Evolutionary conservation across 495 filamentous ascomycete genomes (phyloP).

Genomic region (Sporormia fimetaria): DNA sequence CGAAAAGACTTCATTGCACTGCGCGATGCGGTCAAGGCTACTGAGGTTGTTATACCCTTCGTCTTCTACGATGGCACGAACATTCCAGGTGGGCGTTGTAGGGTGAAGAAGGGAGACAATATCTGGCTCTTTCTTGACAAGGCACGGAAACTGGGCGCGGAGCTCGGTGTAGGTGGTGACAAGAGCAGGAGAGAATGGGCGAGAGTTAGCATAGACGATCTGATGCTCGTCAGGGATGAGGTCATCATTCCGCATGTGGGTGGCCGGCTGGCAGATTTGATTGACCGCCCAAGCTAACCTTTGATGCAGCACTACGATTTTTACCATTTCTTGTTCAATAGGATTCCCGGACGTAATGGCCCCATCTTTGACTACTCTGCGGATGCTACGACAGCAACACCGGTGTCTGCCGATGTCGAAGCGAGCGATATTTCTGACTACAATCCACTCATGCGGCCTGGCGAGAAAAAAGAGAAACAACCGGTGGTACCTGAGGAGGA

Average conservation of each 20-base stretch:
- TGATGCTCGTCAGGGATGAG: conserved; percentile 86
- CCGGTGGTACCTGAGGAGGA: conserved; percentile 25
- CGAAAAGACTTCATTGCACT: conserved; percentile 74
- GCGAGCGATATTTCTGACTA: conserved; percentile 23
- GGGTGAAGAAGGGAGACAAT: conserved; percentile 83
- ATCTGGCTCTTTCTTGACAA: conserved; percentile 87
- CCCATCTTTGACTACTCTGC: conserved; percentile 71
- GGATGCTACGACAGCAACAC: conserved; percentile 26
- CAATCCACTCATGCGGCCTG: conserved; percentile 39
- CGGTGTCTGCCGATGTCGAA: conserved; percentile 4
- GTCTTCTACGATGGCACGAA: conserved; percentile 98
- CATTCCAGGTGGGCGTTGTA: conserved; percentile 69
- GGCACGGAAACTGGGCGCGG: conserved; percentile 78
- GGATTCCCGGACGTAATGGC: conserved; percentile 57
- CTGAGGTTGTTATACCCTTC: conserved; percentile 86
- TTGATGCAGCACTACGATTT: conserved; percentile 76
- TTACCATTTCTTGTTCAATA: conserved; percentile 92
- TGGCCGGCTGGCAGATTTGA: conserved; percentile 22
- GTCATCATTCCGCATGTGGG: conserved; percentile 90
- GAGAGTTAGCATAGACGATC: conserved; percentile 85
- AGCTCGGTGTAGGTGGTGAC: conserved; percentile 57
- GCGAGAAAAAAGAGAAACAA: conserved; percentile 31
- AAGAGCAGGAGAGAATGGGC: conserved; percentile 75
- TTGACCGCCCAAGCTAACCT: conserved; percentile 7
- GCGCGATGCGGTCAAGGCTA: conserved; percentile 79